Conservation (phyloP, 805 yeast species). For the Lipomyces yamanashiensis region DNA sequence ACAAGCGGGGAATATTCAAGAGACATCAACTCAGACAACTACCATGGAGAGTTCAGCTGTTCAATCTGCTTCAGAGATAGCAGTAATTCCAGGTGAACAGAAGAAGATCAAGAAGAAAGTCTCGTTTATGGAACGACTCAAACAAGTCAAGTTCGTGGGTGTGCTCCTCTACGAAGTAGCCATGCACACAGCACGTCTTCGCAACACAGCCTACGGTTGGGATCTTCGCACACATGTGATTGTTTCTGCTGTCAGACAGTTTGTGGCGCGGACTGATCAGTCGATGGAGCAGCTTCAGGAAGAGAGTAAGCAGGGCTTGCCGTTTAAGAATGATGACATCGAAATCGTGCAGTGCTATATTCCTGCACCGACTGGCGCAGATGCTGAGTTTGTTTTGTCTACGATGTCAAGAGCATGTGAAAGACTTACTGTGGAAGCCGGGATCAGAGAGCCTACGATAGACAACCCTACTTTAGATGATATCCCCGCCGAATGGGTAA, state of each 20-base stretch:
- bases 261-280: slow-evolving; percentile 4
- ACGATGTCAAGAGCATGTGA: slow-evolving; percentile 16
- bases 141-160: not conserved
- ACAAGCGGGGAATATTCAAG: too few species aligned
- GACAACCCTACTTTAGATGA: slow-evolving; percentile 20
- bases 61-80: not conserved
- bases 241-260: slow-evolving; percentile 26
- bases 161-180: slow-evolving; percentile 23
- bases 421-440: slow-evolving; percentile 21
- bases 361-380: slow-evolving; percentile 19
- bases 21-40: too few species aligned
- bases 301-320: slow-evolving; percentile 2
- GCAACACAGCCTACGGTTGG: slow-evolving; percentile 33
- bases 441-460: slow-evolving; percentile 22
- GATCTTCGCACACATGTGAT: slow-evolving; percentile 29
- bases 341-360: slow-evolving; percentile 11
- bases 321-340: slow-evolving; percentile 6
- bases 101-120: not conserved
- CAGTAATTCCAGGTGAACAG: not conserved
- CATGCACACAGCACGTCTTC: slow-evolving; percentile 28
- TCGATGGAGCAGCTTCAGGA: slow-evolving; percentile 32
- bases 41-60: too few species aligned
- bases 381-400: slow-evolving; percentile 9
- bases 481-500: slow-evolving; percentile 30
- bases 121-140: not conserved